Evolutionary conservation across 2,329 filamentous ascomycete species (phyloP).

Genomic region (Hypomyces rosellus): DNA sequence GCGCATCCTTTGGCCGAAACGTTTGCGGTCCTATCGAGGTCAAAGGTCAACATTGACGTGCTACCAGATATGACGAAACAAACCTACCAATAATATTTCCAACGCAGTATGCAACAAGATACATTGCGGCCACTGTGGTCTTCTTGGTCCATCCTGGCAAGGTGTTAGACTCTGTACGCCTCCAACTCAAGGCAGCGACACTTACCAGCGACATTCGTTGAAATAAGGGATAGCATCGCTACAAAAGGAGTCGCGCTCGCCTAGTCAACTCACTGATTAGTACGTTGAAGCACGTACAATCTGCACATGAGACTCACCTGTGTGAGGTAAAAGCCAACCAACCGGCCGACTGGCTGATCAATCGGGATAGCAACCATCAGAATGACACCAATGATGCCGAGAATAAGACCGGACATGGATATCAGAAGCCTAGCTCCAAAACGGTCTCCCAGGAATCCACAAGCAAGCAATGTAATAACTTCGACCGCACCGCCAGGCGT

Average conservation of each 20-base stretch:
- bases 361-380: conserved; percentile 13
- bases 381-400: conserved; percentile 29
- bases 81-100: conserved; percentile 49
- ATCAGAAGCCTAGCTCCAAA: conserved; percentile 12
- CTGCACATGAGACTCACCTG: conserved; percentile 33
- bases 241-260: conserved; percentile 11
- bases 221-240: conserved; percentile 35
- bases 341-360: conserved; percentile 42
- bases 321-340: conserved; percentile 58
- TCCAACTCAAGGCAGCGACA: not conserved
- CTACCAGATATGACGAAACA: conserved; percentile 16
- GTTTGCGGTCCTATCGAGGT: conserved; percentile 42
- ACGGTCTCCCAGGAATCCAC: conserved; percentile 27
- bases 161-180: not conserved
- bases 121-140: conserved; percentile 42
- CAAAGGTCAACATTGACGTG: conserved; percentile 9
- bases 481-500: conserved; percentile 61
- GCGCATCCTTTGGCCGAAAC: conserved; percentile 50
- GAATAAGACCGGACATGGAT: conserved; percentile 14
- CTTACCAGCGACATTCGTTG: conserved; percentile 30
- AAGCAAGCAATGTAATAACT: conserved; percentile 50
- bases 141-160: conserved; percentile 44
- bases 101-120: conserved; percentile 44
- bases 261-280: not conserved
- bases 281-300: not conserved